Evolutionary conservation across 805 yeast species (phyloP), one percentile per base, ranked within the genome.

Genomic region (Lipomyces lipofer): DNA sequence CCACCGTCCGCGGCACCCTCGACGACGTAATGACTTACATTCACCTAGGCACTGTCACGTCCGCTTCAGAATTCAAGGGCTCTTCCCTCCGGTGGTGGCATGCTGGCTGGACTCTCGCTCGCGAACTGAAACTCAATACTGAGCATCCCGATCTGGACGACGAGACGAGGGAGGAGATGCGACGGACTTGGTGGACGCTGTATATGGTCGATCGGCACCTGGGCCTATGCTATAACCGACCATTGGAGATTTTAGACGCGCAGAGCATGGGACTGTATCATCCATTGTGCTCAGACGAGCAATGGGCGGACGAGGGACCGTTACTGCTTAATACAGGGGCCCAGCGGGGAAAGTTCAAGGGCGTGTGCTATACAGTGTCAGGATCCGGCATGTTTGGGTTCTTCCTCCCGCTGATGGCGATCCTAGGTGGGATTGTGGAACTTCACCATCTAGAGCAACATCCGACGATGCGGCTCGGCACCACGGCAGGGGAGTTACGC

Each of bases 131-230:
- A 39, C 58, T 67, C 8, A 67, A 67, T 52, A 51, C 46, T 3
- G 71, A 67, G 51, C 51, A 49, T 33, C 48, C 58, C 4, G 57
- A 54, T 17, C 48, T 58, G 15, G 54, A 57, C 17, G 58, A 68
- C 38, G 75, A 71, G 43, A 32, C 56, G 2, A 64, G 68, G 22
- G 78, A 74, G 47, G 78, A 74, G 51, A 65, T 68, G 57, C 64
- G 76, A n/a, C 66, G 78, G 24, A 65, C 69, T 1, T 74, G 76
- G 76, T 73, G 77, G 76, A 66, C 70, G 5, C 58, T 74, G 5
- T 74, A 70, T 52, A 62, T 71, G 32, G 59, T 74, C 17, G 78
- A 74, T 58, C 64, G 75, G 30, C 69, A 73, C 53, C 63, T 73
- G 5, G 72, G 72, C 0, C 60, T 74, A 33, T 69, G 74, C 47